Evolutionary conservation across 2,329 filamentous ascomycete species (phyloP).

Genomic region (Xylariaceae sp.): DNA sequence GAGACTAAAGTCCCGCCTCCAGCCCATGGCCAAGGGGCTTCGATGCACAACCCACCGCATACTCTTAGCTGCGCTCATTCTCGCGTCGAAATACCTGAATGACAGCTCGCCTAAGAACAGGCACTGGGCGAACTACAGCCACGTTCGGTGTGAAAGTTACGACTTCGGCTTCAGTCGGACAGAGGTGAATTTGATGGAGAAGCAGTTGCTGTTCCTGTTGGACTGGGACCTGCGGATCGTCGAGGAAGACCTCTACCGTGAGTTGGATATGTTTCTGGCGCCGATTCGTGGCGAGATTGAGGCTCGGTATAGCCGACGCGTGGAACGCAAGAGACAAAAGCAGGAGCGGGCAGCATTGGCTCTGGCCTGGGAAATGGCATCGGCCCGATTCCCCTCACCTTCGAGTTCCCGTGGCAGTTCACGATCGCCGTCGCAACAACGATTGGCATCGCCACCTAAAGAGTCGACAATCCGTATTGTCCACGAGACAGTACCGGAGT

Average conservation of each 20-base stretch:
- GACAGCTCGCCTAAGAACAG: slow-evolving; percentile 99
- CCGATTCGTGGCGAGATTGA: slow-evolving; percentile 65
- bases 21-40: slow-evolving; percentile 92
- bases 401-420: slow-evolving; percentile 41
- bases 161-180: slow-evolving; percentile 88
- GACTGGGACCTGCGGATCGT: slow-evolving; percentile 90
- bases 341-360: slow-evolving; percentile 39
- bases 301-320: slow-evolving; percentile 45
- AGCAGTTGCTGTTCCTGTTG: slow-evolving; percentile 89
- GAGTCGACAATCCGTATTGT: slow-evolving; percentile 36
- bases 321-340: slow-evolving; percentile 39
- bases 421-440: slow-evolving; percentile 34
- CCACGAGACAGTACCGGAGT: slow-evolving; percentile 30
- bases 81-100: slow-evolving; percentile 94
- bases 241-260: slow-evolving; percentile 77
- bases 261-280: slow-evolving; percentile 81
- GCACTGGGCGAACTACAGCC: slow-evolving; percentile 95
- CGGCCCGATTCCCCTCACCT: slow-evolving; percentile 40
- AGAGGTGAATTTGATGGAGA: slow-evolving; percentile 99
- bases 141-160: slow-evolving; percentile 58
- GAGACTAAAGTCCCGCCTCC: slow-evolving; percentile 75
- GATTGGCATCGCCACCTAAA: slow-evolving; percentile 30
- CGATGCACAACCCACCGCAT: slow-evolving; percentile 96
- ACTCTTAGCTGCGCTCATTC: slow-evolving; percentile 82
- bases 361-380: slow-evolving; percentile 32